These are phyloP conservation scores for Orychophragmus violaceus DNA, from an alignment of 345 rosid genomes.

Conservation along the genomic window DNA sequence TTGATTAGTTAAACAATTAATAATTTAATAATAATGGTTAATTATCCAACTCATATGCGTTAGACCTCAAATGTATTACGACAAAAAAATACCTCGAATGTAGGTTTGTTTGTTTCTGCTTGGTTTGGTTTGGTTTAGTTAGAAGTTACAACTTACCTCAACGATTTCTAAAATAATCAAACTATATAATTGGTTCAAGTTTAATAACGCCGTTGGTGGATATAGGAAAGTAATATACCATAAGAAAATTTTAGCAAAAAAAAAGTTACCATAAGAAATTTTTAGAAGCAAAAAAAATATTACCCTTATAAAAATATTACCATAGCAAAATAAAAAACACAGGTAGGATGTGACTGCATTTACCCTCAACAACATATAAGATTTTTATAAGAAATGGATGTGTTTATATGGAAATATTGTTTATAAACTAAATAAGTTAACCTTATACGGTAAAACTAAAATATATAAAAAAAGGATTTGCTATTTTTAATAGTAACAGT, in stretches of 20 bases:
- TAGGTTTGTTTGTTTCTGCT: conserved; percentile 8
- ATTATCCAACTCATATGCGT: conserved; percentile 24
- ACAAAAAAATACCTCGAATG: no score
- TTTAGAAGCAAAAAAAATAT: not conserved
- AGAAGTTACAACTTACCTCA: not conserved
- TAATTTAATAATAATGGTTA: not conserved
- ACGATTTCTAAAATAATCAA: not conserved
- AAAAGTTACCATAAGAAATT: not conserved
- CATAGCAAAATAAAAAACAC: not conserved
- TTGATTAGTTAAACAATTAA: not conserved
- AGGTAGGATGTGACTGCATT: not conserved
- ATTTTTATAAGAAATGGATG: not conserved
- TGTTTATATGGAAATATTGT: not conserved
- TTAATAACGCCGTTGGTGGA: not conserved
- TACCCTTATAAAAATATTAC: no score
- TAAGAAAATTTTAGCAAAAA: no score
- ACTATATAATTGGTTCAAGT: not conserved
- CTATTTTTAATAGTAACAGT: not conserved
- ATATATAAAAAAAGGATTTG: not conserved
- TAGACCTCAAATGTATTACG: no score
- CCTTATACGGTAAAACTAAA: not conserved
- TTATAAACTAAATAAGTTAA: not conserved
- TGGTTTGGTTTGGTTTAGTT: conserved; percentile 12
- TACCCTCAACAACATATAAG: not conserved
- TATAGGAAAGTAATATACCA: not conserved